phyloP scores from a whole-genome alignment of 2,329 filamentous ascomycete species.

The Dothiorella sarmentorum region DNA sequence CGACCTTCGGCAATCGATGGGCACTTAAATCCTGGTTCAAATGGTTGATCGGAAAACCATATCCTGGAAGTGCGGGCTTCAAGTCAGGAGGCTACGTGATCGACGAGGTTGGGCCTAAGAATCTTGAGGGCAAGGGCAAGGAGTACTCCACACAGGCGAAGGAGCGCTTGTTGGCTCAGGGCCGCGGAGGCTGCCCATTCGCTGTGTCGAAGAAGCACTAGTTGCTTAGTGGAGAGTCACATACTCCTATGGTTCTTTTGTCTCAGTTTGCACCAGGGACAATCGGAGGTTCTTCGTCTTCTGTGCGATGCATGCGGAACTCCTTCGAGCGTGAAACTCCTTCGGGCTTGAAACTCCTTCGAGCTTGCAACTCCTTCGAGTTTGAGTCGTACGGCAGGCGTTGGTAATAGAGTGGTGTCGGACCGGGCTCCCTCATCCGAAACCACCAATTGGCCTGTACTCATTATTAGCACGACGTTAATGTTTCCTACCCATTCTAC shows the following conservation, averaged over 20 bases:
- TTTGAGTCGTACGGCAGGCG: no score
- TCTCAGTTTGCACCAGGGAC: no score
- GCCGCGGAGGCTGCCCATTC: constrained; percentile 34
- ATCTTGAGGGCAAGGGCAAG: constrained; percentile 48
- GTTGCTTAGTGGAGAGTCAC: neutral
- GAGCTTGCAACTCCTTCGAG: no score
- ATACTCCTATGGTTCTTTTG: no score
- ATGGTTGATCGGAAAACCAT: constrained; percentile 43
- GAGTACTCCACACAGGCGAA: constrained; percentile 27
- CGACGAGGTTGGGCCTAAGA: constrained; percentile 60
- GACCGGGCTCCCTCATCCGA: constrained; percentile 46
- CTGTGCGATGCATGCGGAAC: no score
- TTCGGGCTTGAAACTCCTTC: no score
- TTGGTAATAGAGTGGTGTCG: no score
- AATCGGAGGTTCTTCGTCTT: no score
- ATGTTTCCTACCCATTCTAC: neutral
- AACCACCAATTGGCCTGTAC: constrained; percentile 76
- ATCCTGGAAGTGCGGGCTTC: constrained; percentile 50
- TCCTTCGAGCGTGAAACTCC: no score
- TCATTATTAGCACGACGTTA: constrained; percentile 27
- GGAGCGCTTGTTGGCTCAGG: constrained; percentile 25
- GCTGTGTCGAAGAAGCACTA: constrained; percentile 3
- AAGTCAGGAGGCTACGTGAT: constrained; percentile 53
- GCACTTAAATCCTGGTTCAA: constrained; percentile 54
- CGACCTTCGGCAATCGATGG: constrained; percentile 61